Conservation (phyloP, 768 basidiomycete species). For the Psilocybe cubensis region DNA sequence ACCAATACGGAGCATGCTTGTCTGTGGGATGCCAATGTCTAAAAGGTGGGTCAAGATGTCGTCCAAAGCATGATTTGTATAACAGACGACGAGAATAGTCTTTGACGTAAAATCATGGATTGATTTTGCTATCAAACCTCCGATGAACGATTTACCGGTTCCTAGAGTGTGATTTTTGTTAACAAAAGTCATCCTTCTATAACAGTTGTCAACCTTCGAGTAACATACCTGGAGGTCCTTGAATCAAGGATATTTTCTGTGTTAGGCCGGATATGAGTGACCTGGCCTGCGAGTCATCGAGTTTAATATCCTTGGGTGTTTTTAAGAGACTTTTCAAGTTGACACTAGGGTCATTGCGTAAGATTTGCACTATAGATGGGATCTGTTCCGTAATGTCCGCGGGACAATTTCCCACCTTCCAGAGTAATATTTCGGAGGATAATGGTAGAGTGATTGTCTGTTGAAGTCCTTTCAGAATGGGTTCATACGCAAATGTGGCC, state of each 20-base stretch:
- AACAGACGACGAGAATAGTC: slow-evolving; percentile 71
- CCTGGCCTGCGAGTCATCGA: slow-evolving; percentile 54
- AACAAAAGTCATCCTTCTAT: slow-evolving; percentile 24
- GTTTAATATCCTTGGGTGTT: slow-evolving; percentile 41
- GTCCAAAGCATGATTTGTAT: slow-evolving; percentile 77
- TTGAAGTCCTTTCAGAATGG: slow-evolving; percentile 62
- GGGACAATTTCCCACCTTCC: slow-evolving; percentile 37
- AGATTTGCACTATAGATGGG: slow-evolving; percentile 19
- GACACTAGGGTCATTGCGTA: slow-evolving; percentile 34
- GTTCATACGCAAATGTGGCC: slow-evolving; percentile 65
- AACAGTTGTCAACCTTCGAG: slow-evolving; percentile 34
- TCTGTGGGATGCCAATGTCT: slow-evolving; percentile 55
- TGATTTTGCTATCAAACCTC: slow-evolving; percentile 65
- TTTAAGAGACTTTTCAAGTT: slow-evolving; percentile 45
- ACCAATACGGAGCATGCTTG: slow-evolving; percentile 58
- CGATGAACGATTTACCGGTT: slow-evolving; percentile 77
- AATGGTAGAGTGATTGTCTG: slow-evolving; percentile 48
- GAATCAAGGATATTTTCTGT: slow-evolving; percentile 62
- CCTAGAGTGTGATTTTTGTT: slow-evolving; percentile 38
- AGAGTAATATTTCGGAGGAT: slow-evolving; percentile 53
- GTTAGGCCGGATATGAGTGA: slow-evolving; percentile 57
- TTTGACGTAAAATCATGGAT: slow-evolving; percentile 50
- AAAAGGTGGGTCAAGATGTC: slow-evolving; percentile 69
- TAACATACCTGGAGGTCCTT: slow-evolving; percentile 69
- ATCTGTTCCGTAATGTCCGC: slow-evolving; percentile 11